A percentile compares a stretch with the other conserved stretches of the same genome.
Evolutionary conservation across 2,329 filamentous ascomycete species (phyloP).

Genomic region (Annulohypoxylon truncatum): DNA sequence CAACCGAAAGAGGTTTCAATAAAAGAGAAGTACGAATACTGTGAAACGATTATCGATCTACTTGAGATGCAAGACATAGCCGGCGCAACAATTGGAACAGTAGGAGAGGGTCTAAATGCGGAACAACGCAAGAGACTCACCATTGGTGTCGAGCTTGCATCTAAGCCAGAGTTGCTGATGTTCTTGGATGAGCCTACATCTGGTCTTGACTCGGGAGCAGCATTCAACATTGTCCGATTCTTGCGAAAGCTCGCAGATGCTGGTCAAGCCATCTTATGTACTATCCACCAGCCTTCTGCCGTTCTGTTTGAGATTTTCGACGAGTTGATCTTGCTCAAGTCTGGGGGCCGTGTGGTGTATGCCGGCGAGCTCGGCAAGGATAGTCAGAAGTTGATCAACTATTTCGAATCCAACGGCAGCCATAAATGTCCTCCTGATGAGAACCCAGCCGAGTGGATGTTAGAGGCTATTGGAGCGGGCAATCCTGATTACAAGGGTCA

Average conservation of each 20-base stretch:
- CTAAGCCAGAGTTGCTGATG: constrained; percentile 69
- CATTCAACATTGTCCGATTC: constrained; percentile 72
- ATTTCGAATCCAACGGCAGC: constrained; percentile 64
- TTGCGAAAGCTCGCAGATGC: constrained; percentile 69
- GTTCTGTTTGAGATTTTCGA: constrained; percentile 69
- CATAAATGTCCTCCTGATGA: constrained; percentile 59
- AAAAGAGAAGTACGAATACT: constrained; percentile 74
- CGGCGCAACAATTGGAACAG: constrained; percentile 70
- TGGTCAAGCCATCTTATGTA: constrained; percentile 70
- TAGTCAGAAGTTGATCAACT: constrained; percentile 60
- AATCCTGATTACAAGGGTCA: constrained; percentile 69
- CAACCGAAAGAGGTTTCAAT: constrained; percentile 67
- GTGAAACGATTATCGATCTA: constrained; percentile 74
- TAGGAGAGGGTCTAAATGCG: constrained; percentile 69
- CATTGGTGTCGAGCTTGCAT: constrained; percentile 67
- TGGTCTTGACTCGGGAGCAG: constrained; percentile 67
- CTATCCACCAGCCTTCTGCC: constrained; percentile 69
- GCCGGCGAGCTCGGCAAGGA: constrained; percentile 65
- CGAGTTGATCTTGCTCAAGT: constrained; percentile 64
- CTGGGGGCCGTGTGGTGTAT: constrained; percentile 65
- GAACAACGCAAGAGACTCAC: constrained; percentile 69
- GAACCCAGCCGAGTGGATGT: constrained; percentile 67
- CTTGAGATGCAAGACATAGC: constrained; percentile 76
- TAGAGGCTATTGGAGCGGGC: constrained; percentile 70
- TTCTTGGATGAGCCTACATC: constrained; percentile 74